A percentile compares a stretch with the other conserved stretches of the same genome.
phyloP scores from a whole-genome alignment of 2,329 filamentous ascomycete species.

The Aspergillus unguis region DNA sequence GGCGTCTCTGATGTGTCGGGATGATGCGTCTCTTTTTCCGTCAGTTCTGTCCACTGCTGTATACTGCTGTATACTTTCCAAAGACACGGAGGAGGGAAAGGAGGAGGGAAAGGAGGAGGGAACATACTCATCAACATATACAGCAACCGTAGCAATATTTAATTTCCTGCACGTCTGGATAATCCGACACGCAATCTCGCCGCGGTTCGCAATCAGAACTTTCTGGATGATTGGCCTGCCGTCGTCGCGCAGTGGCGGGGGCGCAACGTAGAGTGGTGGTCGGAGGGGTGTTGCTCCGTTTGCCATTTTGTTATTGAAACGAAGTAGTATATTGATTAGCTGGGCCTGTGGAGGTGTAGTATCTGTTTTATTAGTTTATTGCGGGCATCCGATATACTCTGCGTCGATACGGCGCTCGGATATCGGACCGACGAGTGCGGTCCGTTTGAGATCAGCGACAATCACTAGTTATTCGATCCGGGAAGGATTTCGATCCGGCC shows the following conservation, averaged over 20 bases:
- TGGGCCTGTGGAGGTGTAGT: not conserved
- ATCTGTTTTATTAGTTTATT: not conserved
- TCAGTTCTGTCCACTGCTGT: not conserved
- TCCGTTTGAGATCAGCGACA: not conserved
- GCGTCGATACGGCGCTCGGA: not conserved
- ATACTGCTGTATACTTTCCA: too few species aligned
- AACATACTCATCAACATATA: constrained; percentile 22
- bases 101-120: too few species aligned
- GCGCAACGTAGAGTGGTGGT: not conserved
- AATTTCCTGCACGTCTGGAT: constrained; percentile 24
- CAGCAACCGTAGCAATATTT: constrained; percentile 19
- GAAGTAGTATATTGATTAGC: too few species aligned
- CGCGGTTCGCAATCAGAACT: constrained; percentile 16
- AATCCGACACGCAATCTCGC: constrained; percentile 30
- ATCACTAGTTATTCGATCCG: not conserved
- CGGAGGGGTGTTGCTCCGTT: not conserved
- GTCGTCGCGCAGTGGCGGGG: not conserved
- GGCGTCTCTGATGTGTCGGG: constrained; percentile 30
- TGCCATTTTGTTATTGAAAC: not conserved
- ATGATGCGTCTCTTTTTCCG: constrained; percentile 24
- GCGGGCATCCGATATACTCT: not conserved
- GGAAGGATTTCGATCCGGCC: too few species aligned
- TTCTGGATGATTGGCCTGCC: constrained; percentile 2
- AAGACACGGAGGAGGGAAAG: not conserved
- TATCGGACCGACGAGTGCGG: not conserved